Base-by-base conservation (phyloP, 805 yeast species). In the Yamadazyma insecticola region DNA sequence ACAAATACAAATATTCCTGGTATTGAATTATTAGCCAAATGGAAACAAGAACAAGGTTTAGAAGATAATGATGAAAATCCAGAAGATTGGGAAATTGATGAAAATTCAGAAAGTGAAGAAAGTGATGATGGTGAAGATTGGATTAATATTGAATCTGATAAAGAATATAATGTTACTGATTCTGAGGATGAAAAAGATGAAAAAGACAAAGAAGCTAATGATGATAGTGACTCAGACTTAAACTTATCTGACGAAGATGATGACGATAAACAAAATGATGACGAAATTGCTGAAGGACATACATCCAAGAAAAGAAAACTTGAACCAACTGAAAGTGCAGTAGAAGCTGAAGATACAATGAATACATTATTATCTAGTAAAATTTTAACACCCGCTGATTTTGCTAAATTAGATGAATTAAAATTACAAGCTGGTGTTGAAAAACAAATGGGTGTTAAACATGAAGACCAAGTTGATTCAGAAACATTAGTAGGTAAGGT, bases 301-400 rank as follows among this genome's bases (percentile, higher is more conserved):
- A n/a, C 34, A 17, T 13, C 32, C 6, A 45, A 14, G 5, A 21
- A 24, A 57, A 66, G 22, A 72, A 63, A 28, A 69, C 61, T 26
- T 24, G 48, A 37, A 9, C 41, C 61, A 23, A 50, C 47, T 45
- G 54, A 36, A 55, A 50, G 26, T 48, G 60, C 32, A 53, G 35
- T 23, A 30, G 33, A 23, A 8, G 36, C 37, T 14, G 42, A 24
- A 13, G 31, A 32, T 13, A 41, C 37, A 7, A 28, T 41, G 64
- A 63, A 68, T 34, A 77, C 77, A 35, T 44, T 86, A 42, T 82
- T 80, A 22, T 71, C 83, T n/a, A 72, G 77, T 29, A 77, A 83
- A 45, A 82, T 92, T 39, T 71, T 92, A 45, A 92, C 99, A 0
- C 98, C 99, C 14, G 97, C 97, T 1, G 99, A 92, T 66, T 92